phyloP scores from a whole-genome alignment of 2,329 filamentous ascomycete genomes.

The Apiospora rasikravindrae region DNA sequence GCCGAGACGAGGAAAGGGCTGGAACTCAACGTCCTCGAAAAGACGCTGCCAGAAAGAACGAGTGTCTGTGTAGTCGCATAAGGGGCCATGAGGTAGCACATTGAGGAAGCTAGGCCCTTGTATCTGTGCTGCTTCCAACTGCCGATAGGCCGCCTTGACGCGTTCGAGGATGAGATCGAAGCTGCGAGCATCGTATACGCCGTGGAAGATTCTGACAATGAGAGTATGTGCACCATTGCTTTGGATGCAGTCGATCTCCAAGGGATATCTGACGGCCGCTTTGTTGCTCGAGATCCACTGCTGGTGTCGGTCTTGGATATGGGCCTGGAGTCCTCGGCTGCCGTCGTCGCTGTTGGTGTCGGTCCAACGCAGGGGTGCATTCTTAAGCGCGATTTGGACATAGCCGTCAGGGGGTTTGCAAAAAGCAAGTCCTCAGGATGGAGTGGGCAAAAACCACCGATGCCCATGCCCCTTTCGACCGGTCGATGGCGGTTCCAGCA shows the following conservation, averaged over 20 bases:
- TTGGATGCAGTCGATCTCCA: slow-evolving; percentile 54
- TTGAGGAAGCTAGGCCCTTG: slow-evolving; percentile 66
- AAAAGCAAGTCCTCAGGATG: slow-evolving; percentile 75
- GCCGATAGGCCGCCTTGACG: slow-evolving; percentile 59
- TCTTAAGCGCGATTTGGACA: slow-evolving; percentile 70
- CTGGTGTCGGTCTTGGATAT: slow-evolving; percentile 43
- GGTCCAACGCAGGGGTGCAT: slow-evolving; percentile 49
- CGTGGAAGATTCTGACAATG: slow-evolving; percentile 79
- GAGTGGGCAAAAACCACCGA: slow-evolving; percentile 57
- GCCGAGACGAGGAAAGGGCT: slow-evolving; percentile 30
- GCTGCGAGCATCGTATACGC: slow-evolving; percentile 84
- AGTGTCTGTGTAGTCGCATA: slow-evolving; percentile 51
- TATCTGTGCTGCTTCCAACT: slow-evolving; percentile 24
- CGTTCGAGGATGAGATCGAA: slow-evolving; percentile 69
- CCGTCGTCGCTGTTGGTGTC: slow-evolving; percentile 38
- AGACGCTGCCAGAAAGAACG: slow-evolving; percentile 71
- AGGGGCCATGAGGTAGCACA: slow-evolving; percentile 71
- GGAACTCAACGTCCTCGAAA: slow-evolving; percentile 45
- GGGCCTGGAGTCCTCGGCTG: slow-evolving; percentile 34
- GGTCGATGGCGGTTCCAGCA: slow-evolving; percentile 47
- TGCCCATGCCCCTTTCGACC: slow-evolving; percentile 64
- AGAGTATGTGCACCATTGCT: slow-evolving; percentile 46
- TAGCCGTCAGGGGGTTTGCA: slow-evolving; percentile 76
- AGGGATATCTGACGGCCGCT: slow-evolving; percentile 53
- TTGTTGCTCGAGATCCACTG: slow-evolving; percentile 62